Evolutionary conservation across 106 monocot genomes (phyloP).

Genomic region (Chionographis japonica): DNA sequence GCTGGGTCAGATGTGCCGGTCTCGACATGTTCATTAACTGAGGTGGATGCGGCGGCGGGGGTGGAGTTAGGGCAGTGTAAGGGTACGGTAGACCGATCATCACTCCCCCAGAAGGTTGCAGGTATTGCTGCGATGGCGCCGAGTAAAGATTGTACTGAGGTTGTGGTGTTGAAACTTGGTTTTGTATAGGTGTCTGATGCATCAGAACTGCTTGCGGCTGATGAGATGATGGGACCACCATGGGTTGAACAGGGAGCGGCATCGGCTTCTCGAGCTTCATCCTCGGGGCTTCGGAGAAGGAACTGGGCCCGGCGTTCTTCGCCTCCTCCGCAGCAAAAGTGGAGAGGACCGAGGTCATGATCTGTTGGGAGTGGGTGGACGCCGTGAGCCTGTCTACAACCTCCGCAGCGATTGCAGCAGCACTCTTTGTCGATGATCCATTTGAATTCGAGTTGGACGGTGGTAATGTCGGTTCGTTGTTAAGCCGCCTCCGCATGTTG

Average conservation of each 20-base stretch:
- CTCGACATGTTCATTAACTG: slow-evolving; percentile 52
- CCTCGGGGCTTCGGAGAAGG: slow-evolving; percentile 6
- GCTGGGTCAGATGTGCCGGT: slow-evolving; percentile 22
- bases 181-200: slow-evolving; percentile 36
- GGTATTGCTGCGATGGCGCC: slow-evolving; percentile 44
- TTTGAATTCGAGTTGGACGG: slow-evolving; percentile 21
- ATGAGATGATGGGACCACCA: slow-evolving; percentile 20
- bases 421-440: slow-evolving; percentile 41
- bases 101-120: slow-evolving; percentile 63
- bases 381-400: slow-evolving; percentile 88
- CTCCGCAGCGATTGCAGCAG: slow-evolving; percentile 75
- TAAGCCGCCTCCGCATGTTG: slow-evolving; percentile 73
- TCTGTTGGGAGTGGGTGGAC: slow-evolving; percentile 85
- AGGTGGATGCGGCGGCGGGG: slow-evolving; percentile 30
- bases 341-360: slow-evolving; percentile 92
- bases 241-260: slow-evolving; percentile 22
- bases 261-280: slow-evolving; percentile 32
- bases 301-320: slow-evolving; percentile 43
- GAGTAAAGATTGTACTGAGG: slow-evolving; percentile 55
- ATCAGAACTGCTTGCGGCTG: slow-evolving; percentile 43
- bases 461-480: slow-evolving; percentile 50
- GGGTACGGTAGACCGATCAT: slow-evolving; percentile 80
- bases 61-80: slow-evolving; percentile 32
- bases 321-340: slow-evolving; percentile 80
- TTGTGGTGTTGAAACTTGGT: slow-evolving; percentile 23